Base-by-base conservation (phyloP, 2,329 filamentous ascomycete genomes). In the Ciborinia camelliae region DNA sequence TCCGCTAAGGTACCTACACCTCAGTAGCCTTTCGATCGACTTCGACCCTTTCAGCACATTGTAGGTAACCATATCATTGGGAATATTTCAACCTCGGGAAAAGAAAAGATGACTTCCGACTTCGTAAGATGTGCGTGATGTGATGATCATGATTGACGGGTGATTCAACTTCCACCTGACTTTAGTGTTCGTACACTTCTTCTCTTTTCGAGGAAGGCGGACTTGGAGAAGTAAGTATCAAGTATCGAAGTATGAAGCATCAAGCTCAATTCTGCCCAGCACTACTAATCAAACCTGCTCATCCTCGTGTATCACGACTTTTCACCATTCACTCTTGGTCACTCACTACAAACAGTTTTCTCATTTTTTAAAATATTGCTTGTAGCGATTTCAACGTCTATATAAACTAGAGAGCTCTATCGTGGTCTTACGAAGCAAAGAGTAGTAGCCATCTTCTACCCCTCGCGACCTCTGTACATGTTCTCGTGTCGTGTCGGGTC, bases 401-500 rank as follows among this genome's bases (percentile, higher is more conserved):
- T 54, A 54, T 54, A 23, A 59, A 26, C 5, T 47, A 58, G 54
- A 28, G 45, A 59, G 43, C 20, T 59, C 55, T 59, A 59, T 47
- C 7, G 1, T 59, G 20, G 41, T 37, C 41, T 48, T 59, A 26
- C 15, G 30, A 35, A 59, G 41, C 43, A 35, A 48, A 32, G 2
- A 30, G 28, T 18, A 14, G 4, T 26, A 6, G 30, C 18, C n/a
- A 12, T 14, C 43, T 35, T 20, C 23, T 12, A 8, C 14, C n/a
- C 14, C 55, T 58, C n/a, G 30, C n/a, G 26, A 10, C 18, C 26
- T 58, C 18, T 59, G 41, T 59, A 59, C 55, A 59, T 45, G 7
- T 59, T 59, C 30, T 35, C 41, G 41, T 59, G n/a, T 59, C 41
- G 55, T 59, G 30, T 59, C 41, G 55, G 47, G 30, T 59, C 41